Conservation (phyloP, 1,139 yeast species). For the Kodamaea derodonti region DNA sequence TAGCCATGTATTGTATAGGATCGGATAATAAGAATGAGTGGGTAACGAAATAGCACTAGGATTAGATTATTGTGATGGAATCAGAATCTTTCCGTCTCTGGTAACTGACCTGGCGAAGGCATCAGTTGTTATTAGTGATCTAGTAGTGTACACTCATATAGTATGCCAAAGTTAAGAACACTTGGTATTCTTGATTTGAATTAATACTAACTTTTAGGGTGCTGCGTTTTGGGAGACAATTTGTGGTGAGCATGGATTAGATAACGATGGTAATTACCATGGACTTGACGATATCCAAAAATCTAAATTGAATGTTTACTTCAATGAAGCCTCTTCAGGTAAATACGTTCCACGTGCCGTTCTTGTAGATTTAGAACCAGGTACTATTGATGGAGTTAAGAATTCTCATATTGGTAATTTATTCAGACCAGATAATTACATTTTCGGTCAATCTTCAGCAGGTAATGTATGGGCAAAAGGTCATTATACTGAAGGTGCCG, state of each 20-base stretch:
- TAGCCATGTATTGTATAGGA: conserved; percentile 1
- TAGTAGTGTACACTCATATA: too few species aligned
- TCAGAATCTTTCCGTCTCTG: too few species aligned
- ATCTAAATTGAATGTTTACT: conserved; percentile 49
- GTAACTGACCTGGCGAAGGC: too few species aligned
- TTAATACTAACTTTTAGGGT: conserved; percentile 56
- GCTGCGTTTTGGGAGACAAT: conserved; percentile 98
- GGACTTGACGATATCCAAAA: conserved; percentile 67
- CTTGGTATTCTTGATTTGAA: too few species aligned
- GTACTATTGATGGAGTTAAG: conserved; percentile 82
- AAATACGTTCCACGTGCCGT: conserved; percentile 94
- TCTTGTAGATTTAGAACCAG: conserved; percentile 89
- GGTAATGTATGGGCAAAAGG: conserved; percentile 98
- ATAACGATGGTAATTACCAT: conserved; percentile 72
- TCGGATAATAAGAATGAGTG: too few species aligned
- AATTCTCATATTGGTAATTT: conserved; percentile 74
- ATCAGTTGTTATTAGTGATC: too few species aligned
- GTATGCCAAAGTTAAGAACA: too few species aligned
- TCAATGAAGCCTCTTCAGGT: conserved; percentile 65
- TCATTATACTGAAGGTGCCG: conserved; percentile 95
- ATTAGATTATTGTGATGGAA: too few species aligned
- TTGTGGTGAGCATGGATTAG: conserved; percentile 95
- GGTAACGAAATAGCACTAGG: too few species aligned
- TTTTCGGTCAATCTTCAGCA: conserved; percentile 87
- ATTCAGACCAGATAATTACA: conserved; percentile 87